Evolutionary conservation across 1,284 basidiomycete species (phyloP).

Genomic region (Ceratobasidium sp.): DNA sequence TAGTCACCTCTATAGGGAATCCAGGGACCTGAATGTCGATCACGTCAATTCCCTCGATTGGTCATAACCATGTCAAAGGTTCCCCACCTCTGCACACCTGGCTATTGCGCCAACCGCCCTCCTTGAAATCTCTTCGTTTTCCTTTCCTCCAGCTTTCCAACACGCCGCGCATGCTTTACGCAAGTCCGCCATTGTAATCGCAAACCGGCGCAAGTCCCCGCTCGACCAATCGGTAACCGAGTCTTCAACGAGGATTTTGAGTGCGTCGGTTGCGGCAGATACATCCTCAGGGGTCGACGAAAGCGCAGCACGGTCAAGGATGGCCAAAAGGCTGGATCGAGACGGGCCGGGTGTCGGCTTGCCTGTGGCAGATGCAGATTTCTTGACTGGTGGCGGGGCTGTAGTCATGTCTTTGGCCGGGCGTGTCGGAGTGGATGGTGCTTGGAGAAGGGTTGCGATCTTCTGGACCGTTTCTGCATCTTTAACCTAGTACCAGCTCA

Average conservation of each 20-base stretch:
- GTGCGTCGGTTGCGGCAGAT: conserved; percentile 14
- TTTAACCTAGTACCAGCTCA: conserved; percentile 10
- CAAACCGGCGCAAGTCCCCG: neutral
- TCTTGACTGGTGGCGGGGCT: neutral
- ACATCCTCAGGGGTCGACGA: conserved; percentile 3
- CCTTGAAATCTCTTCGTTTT: conserved; percentile 41
- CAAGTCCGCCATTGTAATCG: conserved; percentile 14
- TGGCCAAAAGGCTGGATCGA: neutral
- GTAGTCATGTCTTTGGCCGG: neutral
- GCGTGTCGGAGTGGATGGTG: conserved; percentile 5
- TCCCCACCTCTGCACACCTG: conserved; percentile 51
- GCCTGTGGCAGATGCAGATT: neutral
- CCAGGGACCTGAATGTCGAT: conserved; percentile 6
- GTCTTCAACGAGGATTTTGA: neutral
- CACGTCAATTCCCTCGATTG: neutral
- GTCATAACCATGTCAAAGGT: neutral
- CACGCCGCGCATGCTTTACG: conserved; percentile 21
- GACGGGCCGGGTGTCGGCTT: neutral
- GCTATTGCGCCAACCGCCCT: conserved; percentile 49
- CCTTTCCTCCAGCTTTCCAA: neutral
- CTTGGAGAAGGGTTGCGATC: conserved; percentile 26
- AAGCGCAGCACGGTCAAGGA: conserved; percentile 7
- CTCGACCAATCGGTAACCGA: neutral
- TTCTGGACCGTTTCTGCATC: conserved; percentile 24
- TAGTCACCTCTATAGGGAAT: conserved; percentile 18